Conservation (phyloP, 2,329 filamentous ascomycete genomes). For the Fusarium tanahbumbuense region DNA sequence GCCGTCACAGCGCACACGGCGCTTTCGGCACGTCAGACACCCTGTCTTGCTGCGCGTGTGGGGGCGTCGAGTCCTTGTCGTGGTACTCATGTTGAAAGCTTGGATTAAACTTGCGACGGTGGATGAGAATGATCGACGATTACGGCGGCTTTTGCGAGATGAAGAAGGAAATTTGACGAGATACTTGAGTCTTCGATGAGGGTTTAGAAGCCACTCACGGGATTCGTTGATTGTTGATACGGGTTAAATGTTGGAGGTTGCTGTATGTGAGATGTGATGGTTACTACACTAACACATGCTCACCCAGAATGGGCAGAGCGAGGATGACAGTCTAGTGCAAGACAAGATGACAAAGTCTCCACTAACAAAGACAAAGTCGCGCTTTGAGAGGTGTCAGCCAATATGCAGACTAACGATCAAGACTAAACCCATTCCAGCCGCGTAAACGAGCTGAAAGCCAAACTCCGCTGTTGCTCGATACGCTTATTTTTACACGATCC, state of each 20-base stretch:
- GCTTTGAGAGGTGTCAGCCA: not conserved
- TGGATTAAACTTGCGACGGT: not conserved
- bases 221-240: not conserved
- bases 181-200: not conserved
- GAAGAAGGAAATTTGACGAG: not conserved
- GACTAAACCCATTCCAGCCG: slow-evolving; percentile 37
- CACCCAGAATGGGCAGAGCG: fast-evolving
- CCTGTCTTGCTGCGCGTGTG: slow-evolving; percentile 40
- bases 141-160: not conserved
- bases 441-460: slow-evolving; percentile 34
- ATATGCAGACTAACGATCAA: slow-evolving; percentile 13
- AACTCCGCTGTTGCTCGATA: slow-evolving; percentile 9
- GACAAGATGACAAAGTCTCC: not conserved
- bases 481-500: not conserved
- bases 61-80: slow-evolving; percentile 27
- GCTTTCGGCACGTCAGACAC: slow-evolving; percentile 40
- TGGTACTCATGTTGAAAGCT: not conserved
- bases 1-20: slow-evolving; percentile 41
- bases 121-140: not conserved
- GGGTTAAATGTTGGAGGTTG: not conserved
- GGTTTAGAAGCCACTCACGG: not conserved
- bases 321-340: not conserved
- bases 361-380: not conserved
- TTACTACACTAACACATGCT: not conserved
- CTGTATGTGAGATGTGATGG: fast-evolving